Evolutionary conservation across 352 stramenopile species (phyloP).

Genomic region (Phytophthora fragariae): DNA sequence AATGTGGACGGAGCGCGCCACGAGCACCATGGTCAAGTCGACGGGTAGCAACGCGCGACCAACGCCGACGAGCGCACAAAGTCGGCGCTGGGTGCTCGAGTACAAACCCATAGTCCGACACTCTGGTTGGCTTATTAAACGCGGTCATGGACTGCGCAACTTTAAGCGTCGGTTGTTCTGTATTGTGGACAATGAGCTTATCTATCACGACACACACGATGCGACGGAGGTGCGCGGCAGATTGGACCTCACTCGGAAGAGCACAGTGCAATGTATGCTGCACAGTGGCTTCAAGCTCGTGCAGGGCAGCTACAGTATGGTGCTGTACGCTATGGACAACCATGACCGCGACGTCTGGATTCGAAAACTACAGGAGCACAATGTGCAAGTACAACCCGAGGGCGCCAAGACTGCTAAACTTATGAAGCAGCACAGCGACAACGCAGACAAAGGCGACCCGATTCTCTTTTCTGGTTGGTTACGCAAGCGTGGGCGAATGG

Average conservation of each 20-base stretch:
- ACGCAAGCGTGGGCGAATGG: constrained; percentile 82
- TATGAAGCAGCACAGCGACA: constrained; percentile 63
- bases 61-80: constrained; percentile 62
- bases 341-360: constrained; percentile 88
- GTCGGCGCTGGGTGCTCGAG: constrained; percentile 73
- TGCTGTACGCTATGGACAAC: constrained; percentile 81
- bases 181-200: constrained; percentile 86
- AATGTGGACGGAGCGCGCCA: constrained; percentile 82
- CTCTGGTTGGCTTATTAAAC: constrained; percentile 90
- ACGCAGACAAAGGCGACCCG: constrained; percentile 54
- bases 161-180: constrained; percentile 90
- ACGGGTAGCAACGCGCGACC: constrained; percentile 52
- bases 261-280: constrained; percentile 65
- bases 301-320: constrained; percentile 80
- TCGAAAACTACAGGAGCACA: constrained; percentile 75
- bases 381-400: constrained; percentile 67
- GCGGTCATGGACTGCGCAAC: constrained; percentile 75
- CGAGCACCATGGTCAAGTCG: constrained; percentile 78
- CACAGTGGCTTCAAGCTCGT: constrained; percentile 82
- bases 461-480: constrained; percentile 86
- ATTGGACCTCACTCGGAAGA: constrained; percentile 76
- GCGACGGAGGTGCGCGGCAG: constrained; percentile 77
- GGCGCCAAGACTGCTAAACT: constrained; percentile 62
- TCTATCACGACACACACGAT: constrained; percentile 87
- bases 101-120: constrained; percentile 87